A percentile compares a stretch with the other conserved stretches of the same genome.
phyloP scores from a whole-genome alignment of 306 rosid species.

The Dalbergia oliveri region DNA sequence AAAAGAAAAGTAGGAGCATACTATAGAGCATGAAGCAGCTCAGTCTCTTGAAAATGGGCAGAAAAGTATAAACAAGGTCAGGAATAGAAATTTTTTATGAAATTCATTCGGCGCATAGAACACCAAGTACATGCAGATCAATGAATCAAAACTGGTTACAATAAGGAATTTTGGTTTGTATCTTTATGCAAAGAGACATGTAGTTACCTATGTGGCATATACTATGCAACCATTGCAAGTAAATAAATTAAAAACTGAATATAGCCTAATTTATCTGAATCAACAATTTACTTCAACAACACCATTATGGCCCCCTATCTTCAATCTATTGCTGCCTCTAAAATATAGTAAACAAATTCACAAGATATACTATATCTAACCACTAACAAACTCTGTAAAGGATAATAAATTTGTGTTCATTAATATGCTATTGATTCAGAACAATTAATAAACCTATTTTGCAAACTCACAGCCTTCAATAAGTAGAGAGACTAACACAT shows the following conservation, averaged over 20 bases:
- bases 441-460: neutral
- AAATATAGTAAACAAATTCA: neutral
- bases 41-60: neutral
- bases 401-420: neutral
- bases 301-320: neutral
- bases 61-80: neutral
- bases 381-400: neutral
- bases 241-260: neutral
- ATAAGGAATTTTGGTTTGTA: neutral
- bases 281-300: neutral
- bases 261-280: neutral
- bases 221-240: neutral
- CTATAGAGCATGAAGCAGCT: neutral
- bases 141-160: neutral
- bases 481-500: neutral
- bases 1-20: neutral
- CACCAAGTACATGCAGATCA: neutral
- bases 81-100: neutral
- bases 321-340: neutral
- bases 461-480: neutral
- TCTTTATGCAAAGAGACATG: neutral
- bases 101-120: neutral
- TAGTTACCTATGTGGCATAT: neutral
- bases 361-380: neutral
- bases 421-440: constrained; percentile 1